These are phyloP conservation scores for Aaosphaeria pasadenensis DNA, from an alignment of 2,329 filamentous ascomycete species.

Conservation along the genomic window DNA sequence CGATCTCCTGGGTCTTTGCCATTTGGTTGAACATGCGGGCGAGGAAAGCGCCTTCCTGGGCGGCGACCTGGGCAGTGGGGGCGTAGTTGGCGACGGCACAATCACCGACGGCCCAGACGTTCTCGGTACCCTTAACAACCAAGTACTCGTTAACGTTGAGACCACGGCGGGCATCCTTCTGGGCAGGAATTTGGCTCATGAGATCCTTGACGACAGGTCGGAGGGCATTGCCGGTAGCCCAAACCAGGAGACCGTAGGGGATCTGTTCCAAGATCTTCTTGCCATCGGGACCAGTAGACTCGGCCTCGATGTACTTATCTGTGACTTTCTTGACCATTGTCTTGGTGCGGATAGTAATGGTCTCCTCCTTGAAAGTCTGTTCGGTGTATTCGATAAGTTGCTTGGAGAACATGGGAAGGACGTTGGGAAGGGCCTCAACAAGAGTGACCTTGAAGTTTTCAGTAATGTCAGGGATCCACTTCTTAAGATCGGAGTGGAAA, in stretches of 20 bases:
- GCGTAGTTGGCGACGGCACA: slow-evolving; percentile 97
- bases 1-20: slow-evolving; percentile 86
- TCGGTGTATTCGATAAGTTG: slow-evolving; percentile 99
- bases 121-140: slow-evolving; percentile 93
- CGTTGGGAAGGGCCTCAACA: slow-evolving; percentile 94
- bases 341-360: slow-evolving; percentile 96
- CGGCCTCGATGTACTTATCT: slow-evolving; percentile 87
- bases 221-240: slow-evolving; percentile 95
- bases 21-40: slow-evolving; percentile 98
- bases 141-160: slow-evolving; percentile 98
- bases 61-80: slow-evolving; percentile 92
- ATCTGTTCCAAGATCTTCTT: slow-evolving; percentile 77
- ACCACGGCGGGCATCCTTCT: slow-evolving; percentile 91
- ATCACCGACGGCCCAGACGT: slow-evolving; percentile 97
- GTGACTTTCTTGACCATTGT: slow-evolving; percentile 99
- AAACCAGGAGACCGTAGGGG: slow-evolving; percentile 93
- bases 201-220: slow-evolving; percentile 88
- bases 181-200: slow-evolving; percentile 86
- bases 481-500: slow-evolving; percentile 97
- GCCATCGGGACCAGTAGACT: slow-evolving; percentile 77
- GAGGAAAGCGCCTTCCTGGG: slow-evolving; percentile 93
- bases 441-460: slow-evolving; percentile 96
- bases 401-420: slow-evolving; percentile 97
- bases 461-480: slow-evolving; percentile 94
- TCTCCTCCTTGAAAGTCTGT: slow-evolving; percentile 98